Base-by-base conservation (phyloP, 768 basidiomycete species). In the Tricholoma saponaceum region DNA sequence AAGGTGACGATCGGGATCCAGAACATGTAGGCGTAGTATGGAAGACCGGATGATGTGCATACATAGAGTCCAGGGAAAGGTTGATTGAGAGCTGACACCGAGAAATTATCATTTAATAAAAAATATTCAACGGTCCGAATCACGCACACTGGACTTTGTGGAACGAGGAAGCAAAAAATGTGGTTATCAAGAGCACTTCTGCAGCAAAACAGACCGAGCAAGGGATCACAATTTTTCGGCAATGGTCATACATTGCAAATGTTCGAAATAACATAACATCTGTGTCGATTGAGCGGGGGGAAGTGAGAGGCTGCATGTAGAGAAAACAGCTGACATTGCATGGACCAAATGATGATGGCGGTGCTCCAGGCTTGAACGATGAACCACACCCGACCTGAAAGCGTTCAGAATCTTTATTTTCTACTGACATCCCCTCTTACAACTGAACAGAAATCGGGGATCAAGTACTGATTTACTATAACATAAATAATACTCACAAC, bases 201-300 rank as follows among this genome's bases (percentile, higher is more conserved):
- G 51, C 49, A 14, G 60, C 56, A 59, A 66, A 62, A 51, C 54
- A 44, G 37, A 51, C 6, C 32, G 60, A 30, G 52, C 55, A 58
- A 56, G 37, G 20, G 10, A 43, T 58, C 50, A 63, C 58, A 20
- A 67, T 56, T 8, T 18, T 32, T 47, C 56, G 60, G 4, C 51
- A 54, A 30, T 62, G 58, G 26, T 44, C 53, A 54, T 60, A 68
- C 37, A 68, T 66, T 18, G 66, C 70, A 25, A 63, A 64, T 16
- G 64, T 69, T 54, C 69, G 67, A 55, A 63, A 64, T 9, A 70
- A 33, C 59, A 70, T 63, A 26, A 65, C 59, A 22, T 58, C 68
- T 70, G 46, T 8, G 3, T 7, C 26, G 20, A 43, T 44, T 20
- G 39, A 50, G 14, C 14, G 20, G 51, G n/a, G 59, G 41, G 8